Percentiles rank a stretch among this genome's conserved stretches.
These are phyloP conservation scores for Capniomyces stellatus DNA, from an alignment of 371 early-diverging fungal species.

Conservation along the genomic window DNA sequence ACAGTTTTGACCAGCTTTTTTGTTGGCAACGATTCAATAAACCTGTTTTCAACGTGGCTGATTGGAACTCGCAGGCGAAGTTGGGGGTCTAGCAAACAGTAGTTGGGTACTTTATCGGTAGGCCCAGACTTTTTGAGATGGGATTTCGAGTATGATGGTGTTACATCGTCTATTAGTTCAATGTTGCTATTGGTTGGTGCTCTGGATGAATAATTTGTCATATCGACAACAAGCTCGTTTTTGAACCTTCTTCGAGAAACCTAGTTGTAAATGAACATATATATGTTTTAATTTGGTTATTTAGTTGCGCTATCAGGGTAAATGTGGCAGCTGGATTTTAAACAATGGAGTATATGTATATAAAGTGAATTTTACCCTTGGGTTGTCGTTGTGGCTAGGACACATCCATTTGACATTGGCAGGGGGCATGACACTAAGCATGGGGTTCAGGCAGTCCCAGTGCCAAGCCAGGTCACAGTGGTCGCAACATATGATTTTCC, in stretches of 20 bases:
- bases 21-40: neutral
- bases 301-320: too few relatives aligned
- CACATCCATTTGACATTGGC: constrained; percentile 60
- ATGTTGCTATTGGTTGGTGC: constrained; percentile 19
- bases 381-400: constrained; percentile 65
- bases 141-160: constrained; percentile 9
- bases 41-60: constrained; percentile 12
- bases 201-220: constrained; percentile 9
- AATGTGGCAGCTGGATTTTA: neutral
- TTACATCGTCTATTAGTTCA: constrained; percentile 19
- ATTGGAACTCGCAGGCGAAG: constrained; percentile 14
- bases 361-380: constrained; percentile 12
- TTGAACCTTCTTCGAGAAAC: constrained; percentile 12
- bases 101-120: neutral
- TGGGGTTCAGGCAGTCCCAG: constrained; percentile 65
- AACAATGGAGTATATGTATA: constrained; percentile 4
- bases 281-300: too few relatives aligned
- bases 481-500: constrained; percentile 55
- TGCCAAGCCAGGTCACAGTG: constrained; percentile 71
- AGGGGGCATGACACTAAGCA: constrained; percentile 42
- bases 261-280: neutral
- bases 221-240: constrained; percentile 19
- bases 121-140: too few relatives aligned
- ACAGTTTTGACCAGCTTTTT: neutral
- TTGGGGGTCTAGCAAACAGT: constrained; percentile 13